These are phyloP conservation scores for Penicillium argentinense DNA, from an alignment of 495 filamentous ascomycete species.

Conservation along the genomic window DNA sequence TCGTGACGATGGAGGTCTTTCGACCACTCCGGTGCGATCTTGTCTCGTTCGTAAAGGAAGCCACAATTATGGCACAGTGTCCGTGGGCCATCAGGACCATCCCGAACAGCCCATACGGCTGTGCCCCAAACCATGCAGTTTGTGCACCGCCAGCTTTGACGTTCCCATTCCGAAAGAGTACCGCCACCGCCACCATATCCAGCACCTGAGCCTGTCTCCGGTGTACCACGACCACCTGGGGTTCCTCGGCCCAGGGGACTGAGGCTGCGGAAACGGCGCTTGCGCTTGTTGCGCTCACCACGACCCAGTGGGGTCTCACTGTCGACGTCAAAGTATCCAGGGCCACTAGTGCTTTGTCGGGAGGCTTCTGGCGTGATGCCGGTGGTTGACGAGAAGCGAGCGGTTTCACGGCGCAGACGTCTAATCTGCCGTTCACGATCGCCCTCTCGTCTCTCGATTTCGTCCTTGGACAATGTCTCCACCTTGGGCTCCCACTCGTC, in stretches of 20 bases:
- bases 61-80: constrained; percentile 95
- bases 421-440: constrained; percentile 90
- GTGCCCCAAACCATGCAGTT: constrained; percentile 88
- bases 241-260: constrained; percentile 72
- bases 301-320: constrained; percentile 72
- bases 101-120: constrained; percentile 90
- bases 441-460: constrained; percentile 96
- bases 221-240: constrained; percentile 70
- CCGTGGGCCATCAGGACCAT: constrained; percentile 85
- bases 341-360: constrained; percentile 45
- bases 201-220: constrained; percentile 65
- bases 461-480: constrained; percentile 85
- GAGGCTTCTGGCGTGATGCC: constrained; percentile 68
- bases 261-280: constrained; percentile 85
- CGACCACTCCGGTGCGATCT: constrained; percentile 79
- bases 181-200: constrained; percentile 68
- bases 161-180: constrained; percentile 75
- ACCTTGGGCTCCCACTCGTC: constrained; percentile 95
- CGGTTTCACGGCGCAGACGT: constrained; percentile 84
- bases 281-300: constrained; percentile 90
- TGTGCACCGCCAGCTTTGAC: constrained; percentile 82
- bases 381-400: constrained; percentile 81
- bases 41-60: constrained; percentile 81
- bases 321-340: constrained; percentile 61
- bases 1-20: constrained; percentile 70